Evolutionary conservation across 2,329 filamentous ascomycete genomes (phyloP).

Genomic region (Phaeoacremonium minimum): DNA sequence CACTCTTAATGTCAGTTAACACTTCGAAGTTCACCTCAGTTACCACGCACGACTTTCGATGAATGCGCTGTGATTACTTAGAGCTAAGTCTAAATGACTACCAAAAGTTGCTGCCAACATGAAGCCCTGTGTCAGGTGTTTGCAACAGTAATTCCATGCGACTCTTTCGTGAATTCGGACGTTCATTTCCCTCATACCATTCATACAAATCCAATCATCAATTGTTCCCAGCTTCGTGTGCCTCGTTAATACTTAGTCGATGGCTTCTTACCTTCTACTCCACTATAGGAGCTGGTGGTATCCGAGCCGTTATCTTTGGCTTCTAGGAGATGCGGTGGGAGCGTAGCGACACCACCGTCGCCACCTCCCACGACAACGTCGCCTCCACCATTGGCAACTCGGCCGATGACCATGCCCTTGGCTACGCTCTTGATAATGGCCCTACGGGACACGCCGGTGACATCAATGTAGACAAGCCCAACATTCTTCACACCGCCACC

Average conservation of each 20-base stretch:
- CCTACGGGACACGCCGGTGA: constrained; percentile 82
- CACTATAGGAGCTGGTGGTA: constrained; percentile 7
- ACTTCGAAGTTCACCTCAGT: too few relatives aligned
- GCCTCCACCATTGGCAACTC: constrained; percentile 68
- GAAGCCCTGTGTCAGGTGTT: too few relatives aligned
- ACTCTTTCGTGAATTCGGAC: too few relatives aligned
- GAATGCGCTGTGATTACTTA: too few relatives aligned
- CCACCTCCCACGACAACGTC: constrained; percentile 69
- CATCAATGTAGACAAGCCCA: constrained; percentile 94
- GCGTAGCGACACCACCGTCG: constrained; percentile 26
- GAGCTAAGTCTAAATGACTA: too few relatives aligned
- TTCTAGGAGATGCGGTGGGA: constrained; percentile 16
- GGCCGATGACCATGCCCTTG: constrained; percentile 90
- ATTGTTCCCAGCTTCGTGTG: too few relatives aligned
- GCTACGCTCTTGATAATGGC: constrained; percentile 93
- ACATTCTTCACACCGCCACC: constrained; percentile 93
- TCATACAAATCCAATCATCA: too few relatives aligned
- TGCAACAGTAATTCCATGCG: too few relatives aligned
- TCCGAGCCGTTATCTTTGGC: constrained; percentile 18
- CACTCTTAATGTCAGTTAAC: too few relatives aligned
- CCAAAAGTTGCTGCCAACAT: too few relatives aligned
- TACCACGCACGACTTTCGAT: too few relatives aligned
- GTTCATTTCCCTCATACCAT: too few relatives aligned
- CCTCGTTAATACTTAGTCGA: constrained; percentile 10
- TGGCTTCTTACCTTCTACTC: constrained; percentile 7